phyloP scores from a whole-genome alignment of 1,284 basidiomycete species.

The Pyrrhoderma noxium region DNA sequence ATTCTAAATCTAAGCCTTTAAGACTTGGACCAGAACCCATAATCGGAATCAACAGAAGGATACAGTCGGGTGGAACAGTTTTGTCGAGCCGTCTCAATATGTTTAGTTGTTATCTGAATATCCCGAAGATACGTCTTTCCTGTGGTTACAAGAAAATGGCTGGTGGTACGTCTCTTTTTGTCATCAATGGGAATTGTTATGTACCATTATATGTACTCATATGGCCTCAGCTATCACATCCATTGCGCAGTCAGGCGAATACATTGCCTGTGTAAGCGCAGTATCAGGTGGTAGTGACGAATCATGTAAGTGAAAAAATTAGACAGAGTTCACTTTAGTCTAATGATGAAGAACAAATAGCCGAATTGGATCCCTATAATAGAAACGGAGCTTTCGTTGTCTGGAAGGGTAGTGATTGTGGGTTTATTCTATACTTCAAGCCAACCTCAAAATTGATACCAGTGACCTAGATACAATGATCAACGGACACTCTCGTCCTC shows the following conservation, averaged over 20 bases:
- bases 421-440: neutral
- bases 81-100: neutral
- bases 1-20: no score
- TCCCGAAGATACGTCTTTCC: neutral
- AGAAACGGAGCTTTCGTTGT: slow-evolving; percentile 14
- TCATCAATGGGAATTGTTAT: neutral
- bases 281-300: slow-evolving; percentile 11
- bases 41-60: no score
- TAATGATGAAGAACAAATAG: no score
- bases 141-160: slow-evolving; percentile 8
- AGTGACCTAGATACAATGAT: neutral
- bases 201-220: neutral
- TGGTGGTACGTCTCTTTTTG: neutral
- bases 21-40: no score
- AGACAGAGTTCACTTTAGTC: no score
- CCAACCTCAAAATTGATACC: neutral
- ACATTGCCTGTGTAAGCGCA: slow-evolving; percentile 15
- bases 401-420: slow-evolving; percentile 13
- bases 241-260: slow-evolving; percentile 10
- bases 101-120: slow-evolving; percentile 2
- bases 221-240: slow-evolving; percentile 7
- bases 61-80: no score
- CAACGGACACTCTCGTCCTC: neutral
- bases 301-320: neutral
- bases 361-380: slow-evolving; percentile 14